Conservation (phyloP, 768 basidiomycete genomes). For the Suillus paluster region DNA sequence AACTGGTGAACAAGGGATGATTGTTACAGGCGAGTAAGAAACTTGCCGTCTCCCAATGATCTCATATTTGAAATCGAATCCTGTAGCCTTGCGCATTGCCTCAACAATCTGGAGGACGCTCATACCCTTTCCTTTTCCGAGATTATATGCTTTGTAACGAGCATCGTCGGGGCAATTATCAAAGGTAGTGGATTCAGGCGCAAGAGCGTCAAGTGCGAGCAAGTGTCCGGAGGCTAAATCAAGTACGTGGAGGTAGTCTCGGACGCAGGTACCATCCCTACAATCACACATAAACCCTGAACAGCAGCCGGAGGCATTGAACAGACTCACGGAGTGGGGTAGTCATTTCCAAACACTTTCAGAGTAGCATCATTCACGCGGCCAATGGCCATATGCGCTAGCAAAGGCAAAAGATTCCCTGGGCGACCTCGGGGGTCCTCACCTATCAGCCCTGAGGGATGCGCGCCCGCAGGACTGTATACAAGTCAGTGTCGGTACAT, state of each 20-base stretch:
- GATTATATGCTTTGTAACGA: slow-evolving; percentile 93
- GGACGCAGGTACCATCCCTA: slow-evolving; percentile 97
- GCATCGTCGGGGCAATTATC: slow-evolving; percentile 53
- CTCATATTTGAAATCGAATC: slow-evolving; percentile 86
- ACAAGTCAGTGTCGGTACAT: neutral
- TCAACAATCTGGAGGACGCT: slow-evolving; percentile 93
- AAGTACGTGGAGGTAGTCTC: slow-evolving; percentile 92
- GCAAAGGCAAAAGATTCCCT: slow-evolving; percentile 90
- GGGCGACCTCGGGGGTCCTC: slow-evolving; percentile 97
- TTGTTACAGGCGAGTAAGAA: neutral
- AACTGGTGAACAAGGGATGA: slow-evolving; percentile 8
- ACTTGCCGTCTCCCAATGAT: slow-evolving; percentile 88
- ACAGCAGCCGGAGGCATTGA: neutral
- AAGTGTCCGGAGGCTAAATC: slow-evolving; percentile 96
- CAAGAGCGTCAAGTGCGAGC: slow-evolving; percentile 85
- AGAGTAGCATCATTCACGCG: slow-evolving; percentile 70
- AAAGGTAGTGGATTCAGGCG: slow-evolving; percentile 59
- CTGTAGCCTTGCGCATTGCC: slow-evolving; percentile 92
- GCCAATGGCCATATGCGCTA: slow-evolving; percentile 94
- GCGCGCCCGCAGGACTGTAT: slow-evolving; percentile 92
- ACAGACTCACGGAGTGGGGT: slow-evolving; percentile 80
- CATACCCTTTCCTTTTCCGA: slow-evolving; percentile 91
- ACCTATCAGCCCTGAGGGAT: slow-evolving; percentile 92
- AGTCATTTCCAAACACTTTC: slow-evolving; percentile 96
- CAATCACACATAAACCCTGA: slow-evolving; percentile 8